Evolutionary conservation across 2,329 filamentous ascomycete species (phyloP).

Genomic region (Trichophyton rubrum): DNA sequence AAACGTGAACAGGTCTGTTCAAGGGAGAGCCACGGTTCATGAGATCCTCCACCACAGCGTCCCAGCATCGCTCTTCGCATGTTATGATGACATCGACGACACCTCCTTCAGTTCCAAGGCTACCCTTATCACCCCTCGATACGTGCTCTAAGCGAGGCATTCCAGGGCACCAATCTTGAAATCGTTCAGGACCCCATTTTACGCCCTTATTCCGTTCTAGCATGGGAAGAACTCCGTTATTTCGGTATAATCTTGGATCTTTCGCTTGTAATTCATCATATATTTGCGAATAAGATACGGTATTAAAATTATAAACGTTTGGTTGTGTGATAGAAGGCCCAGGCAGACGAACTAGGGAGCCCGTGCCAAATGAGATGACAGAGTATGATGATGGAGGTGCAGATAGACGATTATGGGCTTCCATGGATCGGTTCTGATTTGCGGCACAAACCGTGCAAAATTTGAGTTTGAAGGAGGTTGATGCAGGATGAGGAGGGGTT

Average conservation of each 20-base stretch:
- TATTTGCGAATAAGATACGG: conserved; percentile 88
- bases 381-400: conserved; percentile 72
- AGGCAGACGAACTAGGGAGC: conserved; percentile 82
- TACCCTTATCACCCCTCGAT: conserved; percentile 58
- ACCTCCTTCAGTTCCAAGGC: conserved; percentile 70
- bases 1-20: conserved; percentile 89
- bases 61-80: conserved; percentile 96
- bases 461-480: conserved; percentile 60
- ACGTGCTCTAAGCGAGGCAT: conserved; percentile 66
- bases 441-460: conserved; percentile 61
- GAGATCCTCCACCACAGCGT: conserved; percentile 89
- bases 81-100: conserved; percentile 92
- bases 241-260: conserved; percentile 73
- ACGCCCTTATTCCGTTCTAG: conserved; percentile 79
- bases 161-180: conserved; percentile 93
- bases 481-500: conserved; percentile 27
- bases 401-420: conserved; percentile 89
- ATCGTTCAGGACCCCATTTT: conserved; percentile 91
- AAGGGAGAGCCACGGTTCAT: conserved; percentile 72
- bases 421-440: conserved; percentile 99
- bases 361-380: conserved; percentile 96
- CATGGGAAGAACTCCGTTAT: conserved; percentile 93
- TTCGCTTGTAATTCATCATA: conserved; percentile 81
- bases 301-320: conserved; percentile 97
- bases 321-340: conserved; percentile 84